Percentiles rank a stretch among this genome's conserved stretches.
These are phyloP conservation scores for Myxozyma geophila DNA, from an alignment of 805 yeast genomes.

Conservation along the genomic window DNA sequence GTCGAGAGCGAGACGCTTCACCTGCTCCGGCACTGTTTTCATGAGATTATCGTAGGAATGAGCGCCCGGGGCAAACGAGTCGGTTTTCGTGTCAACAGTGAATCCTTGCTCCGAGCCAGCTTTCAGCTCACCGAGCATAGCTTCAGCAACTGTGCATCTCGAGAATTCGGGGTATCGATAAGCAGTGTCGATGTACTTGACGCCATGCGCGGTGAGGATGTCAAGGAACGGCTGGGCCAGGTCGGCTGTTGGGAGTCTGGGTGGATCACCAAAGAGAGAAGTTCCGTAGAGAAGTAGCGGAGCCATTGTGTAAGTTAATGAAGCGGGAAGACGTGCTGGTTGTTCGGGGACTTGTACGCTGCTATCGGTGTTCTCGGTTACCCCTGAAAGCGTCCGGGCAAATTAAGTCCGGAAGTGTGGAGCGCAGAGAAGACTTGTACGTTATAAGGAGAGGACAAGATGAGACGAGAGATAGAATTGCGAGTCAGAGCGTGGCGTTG, in stretches of 20 bases:
- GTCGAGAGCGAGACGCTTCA: conserved; percentile 4
- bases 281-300: conserved; percentile 10
- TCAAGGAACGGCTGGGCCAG: conserved; percentile 13
- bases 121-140: conserved; percentile 5
- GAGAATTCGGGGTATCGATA: conserved; percentile 2
- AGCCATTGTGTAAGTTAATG: neutral
- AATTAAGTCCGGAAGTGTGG: neutral
- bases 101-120: conserved; percentile 14
- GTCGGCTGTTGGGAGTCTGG: conserved; percentile 1
- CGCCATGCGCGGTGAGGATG: conserved; percentile 4
- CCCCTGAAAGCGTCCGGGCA: neutral
- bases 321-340: neutral
- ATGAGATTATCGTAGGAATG: conserved; percentile 4
- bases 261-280: neutral
- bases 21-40: neutral
- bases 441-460: too few relatives aligned
- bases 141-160: neutral
- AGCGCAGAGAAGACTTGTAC: neutral
- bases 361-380: too few relatives aligned
- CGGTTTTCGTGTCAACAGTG: conserved; percentile 7
- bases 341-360: neutral
- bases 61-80: neutral
- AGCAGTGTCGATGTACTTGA: conserved; percentile 12
- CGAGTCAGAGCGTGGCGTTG: too few relatives aligned
- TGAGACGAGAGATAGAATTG: too few relatives aligned